Base-by-base conservation (phyloP, 1,284 basidiomycete genomes). In the Heterobasidion parviporum region DNA sequence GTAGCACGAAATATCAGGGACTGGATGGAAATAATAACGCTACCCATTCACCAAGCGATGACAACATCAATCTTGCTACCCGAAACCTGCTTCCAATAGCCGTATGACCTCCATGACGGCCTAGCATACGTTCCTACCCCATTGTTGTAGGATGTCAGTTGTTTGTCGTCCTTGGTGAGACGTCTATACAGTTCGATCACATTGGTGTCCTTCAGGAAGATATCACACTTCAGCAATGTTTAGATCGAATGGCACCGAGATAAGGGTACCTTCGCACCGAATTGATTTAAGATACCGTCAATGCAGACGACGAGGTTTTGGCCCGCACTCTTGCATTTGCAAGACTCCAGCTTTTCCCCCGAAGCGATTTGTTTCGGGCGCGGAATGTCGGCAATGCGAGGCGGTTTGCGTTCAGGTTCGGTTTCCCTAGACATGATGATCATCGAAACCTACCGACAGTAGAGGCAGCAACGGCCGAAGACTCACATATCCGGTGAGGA, bases 111-210 rank as follows among this genome's bases (percentile, higher is more conserved):
- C 60, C 63, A 62, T 18, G 64, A 68, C 2, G 64, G 52, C 43
- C 64, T 65, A 36, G 67, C 66, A 50, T 66, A 70, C 1, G 69
- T 71, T 1, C 68, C 70, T 54, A 72, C 69, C 3, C 70, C 70
- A 53, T 70, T 72, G 54, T 70, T 68, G 55, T 72, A 71, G 54
- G 64, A 72, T 2, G 66, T 69, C 55, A 68, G n/a, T 55, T 61
- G 48, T 53, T 53, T 9, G 20, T 49, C 61, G 16, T 58, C 53
- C 53, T 68, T 68, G 12, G 60, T 46, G 12, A 73, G 46, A 9
- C 61, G 55, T 4, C 33, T 46, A 20, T 54, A 56, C 15, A 58
- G 20, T 33, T 55, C 34, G 18, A 57, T 26, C 5, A 58, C 57
- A 38, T 58, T 56, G 6, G 55, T 58, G 15, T 56, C 56, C 57